phyloP scores from a whole-genome alignment of 371 early-diverging fungal species.

The Mortierella polycephala region DNA sequence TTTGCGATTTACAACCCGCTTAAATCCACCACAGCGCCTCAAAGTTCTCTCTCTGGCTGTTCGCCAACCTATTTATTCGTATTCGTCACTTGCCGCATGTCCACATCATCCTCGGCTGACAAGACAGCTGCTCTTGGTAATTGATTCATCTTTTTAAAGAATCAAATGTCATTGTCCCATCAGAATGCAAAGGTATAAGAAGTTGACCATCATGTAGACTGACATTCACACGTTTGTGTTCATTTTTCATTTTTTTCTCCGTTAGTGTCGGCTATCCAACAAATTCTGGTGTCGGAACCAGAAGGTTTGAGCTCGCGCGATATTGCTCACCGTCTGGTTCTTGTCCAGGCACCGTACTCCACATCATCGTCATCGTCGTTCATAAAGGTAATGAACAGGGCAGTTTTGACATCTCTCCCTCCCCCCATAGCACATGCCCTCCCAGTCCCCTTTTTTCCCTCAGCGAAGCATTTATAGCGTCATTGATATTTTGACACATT shows the following conservation, averaged over 20 bases:
- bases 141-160: not conserved
- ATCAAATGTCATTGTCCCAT: not conserved
- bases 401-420: not conserved
- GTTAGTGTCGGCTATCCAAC: slow-evolving; percentile 44
- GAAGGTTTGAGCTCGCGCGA: slow-evolving; percentile 42
- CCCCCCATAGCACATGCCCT: slow-evolving; percentile 3
- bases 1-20: too few species aligned
- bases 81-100: slow-evolving; percentile 29
- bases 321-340: slow-evolving; percentile 41
- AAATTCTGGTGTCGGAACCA: slow-evolving; percentile 36
- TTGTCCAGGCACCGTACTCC: slow-evolving; percentile 48
- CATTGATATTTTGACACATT: slow-evolving; percentile 5
- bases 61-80: not conserved
- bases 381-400: slow-evolving; percentile 30
- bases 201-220: not conserved
- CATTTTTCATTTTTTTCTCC: not conserved
- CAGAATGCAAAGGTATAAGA: not conserved
- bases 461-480: slow-evolving; percentile 17
- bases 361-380: slow-evolving; percentile 30
- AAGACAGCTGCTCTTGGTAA: slow-evolving; percentile 48
- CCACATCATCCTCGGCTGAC: slow-evolving; percentile 46
- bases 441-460: not conserved
- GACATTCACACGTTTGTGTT: not conserved
- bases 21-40: not conserved
- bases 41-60: not conserved